A percentile compares a stretch with the other conserved stretches of the same genome.
Conservation (phyloP, 2,329 filamentous ascomycete genomes). For the Epichloe sp. region DNA sequence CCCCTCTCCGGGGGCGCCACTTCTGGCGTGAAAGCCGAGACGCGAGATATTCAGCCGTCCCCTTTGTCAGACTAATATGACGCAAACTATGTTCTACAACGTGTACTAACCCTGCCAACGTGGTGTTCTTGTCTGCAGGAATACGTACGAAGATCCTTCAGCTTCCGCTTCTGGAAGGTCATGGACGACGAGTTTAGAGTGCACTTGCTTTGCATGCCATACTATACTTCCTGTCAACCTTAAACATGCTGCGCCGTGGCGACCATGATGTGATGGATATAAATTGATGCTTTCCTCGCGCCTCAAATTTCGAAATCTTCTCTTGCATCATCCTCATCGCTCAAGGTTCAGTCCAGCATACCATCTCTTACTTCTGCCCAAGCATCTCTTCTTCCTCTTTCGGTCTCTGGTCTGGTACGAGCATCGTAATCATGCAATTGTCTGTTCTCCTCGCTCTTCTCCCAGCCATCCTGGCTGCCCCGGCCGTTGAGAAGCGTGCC, state of each 20-base stretch:
- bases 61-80: neutral
- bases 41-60: neutral
- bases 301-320: neutral
- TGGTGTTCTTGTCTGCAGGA: neutral
- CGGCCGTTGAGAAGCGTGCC: constrained; percentile 11
- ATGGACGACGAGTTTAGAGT: neutral
- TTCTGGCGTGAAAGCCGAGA: neutral
- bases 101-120: neutral
- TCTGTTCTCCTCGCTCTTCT: constrained; percentile 13
- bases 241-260: neutral
- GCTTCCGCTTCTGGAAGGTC: constrained; percentile 10
- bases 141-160: neutral
- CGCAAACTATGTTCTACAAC: neutral
- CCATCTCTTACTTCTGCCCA: neutral
- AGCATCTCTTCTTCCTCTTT: neutral
- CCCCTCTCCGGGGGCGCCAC: neutral
- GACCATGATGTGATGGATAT: constrained; percentile 3
- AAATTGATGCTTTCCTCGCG: constrained; percentile 2
- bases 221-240: neutral
- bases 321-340: neutral
- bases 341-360: neutral
- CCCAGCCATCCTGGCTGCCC: constrained; percentile 12
- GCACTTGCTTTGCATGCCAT: neutral
- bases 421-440: constrained; percentile 11
- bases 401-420: neutral